Base-by-base conservation (phyloP, 345 rosid species). In the Bruguiera parviflora region DNA sequence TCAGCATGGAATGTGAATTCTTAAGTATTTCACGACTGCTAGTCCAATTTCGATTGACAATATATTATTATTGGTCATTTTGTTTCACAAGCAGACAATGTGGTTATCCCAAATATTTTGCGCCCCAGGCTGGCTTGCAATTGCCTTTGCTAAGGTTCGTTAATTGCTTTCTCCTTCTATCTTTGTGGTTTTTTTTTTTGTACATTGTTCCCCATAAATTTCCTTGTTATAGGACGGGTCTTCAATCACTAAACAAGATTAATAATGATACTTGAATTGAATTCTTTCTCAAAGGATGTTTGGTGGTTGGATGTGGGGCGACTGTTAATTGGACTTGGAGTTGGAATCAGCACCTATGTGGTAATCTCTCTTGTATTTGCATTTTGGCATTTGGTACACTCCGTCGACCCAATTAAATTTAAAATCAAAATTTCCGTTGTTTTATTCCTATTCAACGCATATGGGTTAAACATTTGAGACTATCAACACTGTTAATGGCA, bases 21-120 rank as follows among this genome's bases (percentile, higher is more conserved):
- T 33, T 33, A 33, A 7, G 37, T 33, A 8, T 33, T 33, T 33
- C 37, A 8, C 7, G 37, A 1, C 37, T 33, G 37, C 37, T 7
- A 33, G 37, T 33, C 37, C 9, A 33, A 33, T 33, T 33, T 33
- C 9, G 37, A 33, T 43, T 37, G 0, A 39, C 47, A 39, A 39
- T 39, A 10, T 39, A 10, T 27, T 27, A 10, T 27, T 27, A 27
- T 39, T 39, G 15, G 47, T 59, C 56, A 13, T 16, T 67, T 32
- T 39, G 53, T 52, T 61, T 43, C 19, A 2, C 52, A 56, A 39
- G 61, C 85, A 90, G 96, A 70, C 88, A 2, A 87, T 88, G 96
- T 88, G 89, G 59, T 77, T 90, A 61, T 73, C 96, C 0, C 85
- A 87, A 75, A 63, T 84, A 20, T 81, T 88, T 73, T 88, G 96